phyloP scores from a whole-genome alignment of 192 early-diverging fungal genomes.

The Martensiomyces pterosporus region DNA sequence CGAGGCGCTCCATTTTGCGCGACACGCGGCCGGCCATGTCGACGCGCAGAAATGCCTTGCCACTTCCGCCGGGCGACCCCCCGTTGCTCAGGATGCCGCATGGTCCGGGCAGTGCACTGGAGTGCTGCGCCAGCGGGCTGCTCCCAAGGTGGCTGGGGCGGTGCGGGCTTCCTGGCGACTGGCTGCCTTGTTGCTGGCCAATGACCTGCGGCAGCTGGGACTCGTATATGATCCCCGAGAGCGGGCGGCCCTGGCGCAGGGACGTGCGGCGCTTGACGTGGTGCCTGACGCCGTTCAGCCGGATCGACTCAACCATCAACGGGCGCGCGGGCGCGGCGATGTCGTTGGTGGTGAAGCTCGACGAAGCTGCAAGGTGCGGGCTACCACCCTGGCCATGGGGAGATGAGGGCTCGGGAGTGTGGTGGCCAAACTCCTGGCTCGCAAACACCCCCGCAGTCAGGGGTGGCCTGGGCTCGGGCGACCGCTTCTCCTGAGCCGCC shows the following conservation, averaged over 20 bases:
- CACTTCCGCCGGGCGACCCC: neutral
- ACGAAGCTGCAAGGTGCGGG: neutral
- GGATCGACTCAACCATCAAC: slow-evolving; percentile 36
- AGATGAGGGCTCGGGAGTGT: neutral
- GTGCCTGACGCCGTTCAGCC: slow-evolving; percentile 36
- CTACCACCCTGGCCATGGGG: neutral
- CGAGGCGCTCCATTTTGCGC: slow-evolving; percentile 67
- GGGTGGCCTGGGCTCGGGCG: no score
- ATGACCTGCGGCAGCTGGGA: slow-evolving; percentile 3
- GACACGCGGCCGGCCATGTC: slow-evolving; percentile 67
- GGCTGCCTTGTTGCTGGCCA: neutral
- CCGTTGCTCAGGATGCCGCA: no score
- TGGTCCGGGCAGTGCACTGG: no score
- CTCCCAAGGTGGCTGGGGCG: no score
- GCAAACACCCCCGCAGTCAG: no score
- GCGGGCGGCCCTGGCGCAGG: slow-evolving; percentile 38
- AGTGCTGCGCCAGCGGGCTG: no score
- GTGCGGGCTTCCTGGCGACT: slow-evolving; percentile 2
- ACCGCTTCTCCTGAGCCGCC: no score
- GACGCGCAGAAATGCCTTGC: slow-evolving; percentile 40
- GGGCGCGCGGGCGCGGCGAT: slow-evolving; percentile 25
- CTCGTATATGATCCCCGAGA: slow-evolving; percentile 40
- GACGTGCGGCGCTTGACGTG: slow-evolving; percentile 45
- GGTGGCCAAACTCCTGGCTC: no score
- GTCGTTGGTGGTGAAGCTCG: slow-evolving; percentile 18